Conservation (phyloP, 2,329 filamentous ascomycete genomes). For the Aspergillus hortae region DNA sequence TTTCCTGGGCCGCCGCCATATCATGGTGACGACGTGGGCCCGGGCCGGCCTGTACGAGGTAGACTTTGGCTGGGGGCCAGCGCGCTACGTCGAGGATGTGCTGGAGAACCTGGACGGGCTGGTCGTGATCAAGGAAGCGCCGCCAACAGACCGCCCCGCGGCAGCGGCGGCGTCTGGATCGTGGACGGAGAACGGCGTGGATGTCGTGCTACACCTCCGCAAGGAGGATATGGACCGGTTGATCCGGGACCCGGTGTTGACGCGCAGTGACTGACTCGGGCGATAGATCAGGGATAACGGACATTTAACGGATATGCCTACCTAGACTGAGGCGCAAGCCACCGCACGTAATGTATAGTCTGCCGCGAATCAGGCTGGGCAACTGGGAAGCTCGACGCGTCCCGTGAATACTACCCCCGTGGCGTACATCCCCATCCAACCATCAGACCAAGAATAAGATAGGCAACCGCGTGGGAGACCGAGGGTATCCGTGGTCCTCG, state of each 20-base stretch:
- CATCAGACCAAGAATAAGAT: too few species aligned
- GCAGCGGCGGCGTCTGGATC: background rate
- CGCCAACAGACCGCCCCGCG: conserved; percentile 2
- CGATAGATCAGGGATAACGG: background rate
- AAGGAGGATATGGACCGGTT: conserved; percentile 20
- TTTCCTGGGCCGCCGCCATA: conserved; percentile 43
- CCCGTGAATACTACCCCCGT: too few species aligned
- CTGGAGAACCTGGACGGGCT: conserved; percentile 17
- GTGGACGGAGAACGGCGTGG: conserved; percentile 20
- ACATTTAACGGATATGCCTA: background rate
- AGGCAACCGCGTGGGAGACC: too few species aligned
- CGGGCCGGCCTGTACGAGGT: conserved; percentile 30
- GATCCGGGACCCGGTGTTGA: conserved; percentile 16
- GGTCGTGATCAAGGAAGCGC: conserved; percentile 19
- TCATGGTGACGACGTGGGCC: conserved; percentile 45
- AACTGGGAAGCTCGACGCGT: too few species aligned
- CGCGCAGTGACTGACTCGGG: background rate
- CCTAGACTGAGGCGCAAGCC: too few species aligned
- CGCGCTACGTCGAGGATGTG: conserved; percentile 18
- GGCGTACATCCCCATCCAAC: too few species aligned
- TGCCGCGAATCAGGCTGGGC: too few species aligned
- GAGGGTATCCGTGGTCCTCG: too few species aligned
- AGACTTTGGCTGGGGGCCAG: conserved; percentile 30
- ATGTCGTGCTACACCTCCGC: conserved; percentile 17
- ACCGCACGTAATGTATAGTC: too few species aligned